phyloP scores from a whole-genome alignment of 2,329 filamentous ascomycete species.

The Colletotrichum simmondsii region DNA sequence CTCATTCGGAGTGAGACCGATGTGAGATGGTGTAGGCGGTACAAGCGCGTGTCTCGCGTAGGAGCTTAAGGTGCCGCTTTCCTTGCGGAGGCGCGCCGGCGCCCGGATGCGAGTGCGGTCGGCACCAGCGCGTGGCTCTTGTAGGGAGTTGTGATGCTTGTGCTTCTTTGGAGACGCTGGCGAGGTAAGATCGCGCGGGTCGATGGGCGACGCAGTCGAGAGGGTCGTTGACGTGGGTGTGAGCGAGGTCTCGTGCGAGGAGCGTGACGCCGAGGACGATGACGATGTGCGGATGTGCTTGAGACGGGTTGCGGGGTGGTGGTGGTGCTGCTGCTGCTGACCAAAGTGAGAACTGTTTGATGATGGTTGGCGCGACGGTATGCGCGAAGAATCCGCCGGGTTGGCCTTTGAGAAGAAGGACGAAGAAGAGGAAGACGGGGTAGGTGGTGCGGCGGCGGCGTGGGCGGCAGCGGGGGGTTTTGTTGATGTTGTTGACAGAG shows the following conservation, averaged over 20 bases:
- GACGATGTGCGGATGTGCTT: constrained; percentile 46
- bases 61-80: constrained; percentile 26
- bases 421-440: constrained; percentile 26
- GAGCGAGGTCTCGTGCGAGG: constrained; percentile 37
- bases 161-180: constrained; percentile 33
- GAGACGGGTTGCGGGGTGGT: constrained; percentile 22
- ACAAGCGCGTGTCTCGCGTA: constrained; percentile 22
- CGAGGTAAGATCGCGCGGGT: constrained; percentile 34
- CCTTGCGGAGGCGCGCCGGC: constrained; percentile 24
- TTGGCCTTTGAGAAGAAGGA: constrained; percentile 17
- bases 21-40: constrained; percentile 16
- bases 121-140: constrained; percentile 13
- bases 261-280: constrained; percentile 40
- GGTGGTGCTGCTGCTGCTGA: neutral
- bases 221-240: constrained; percentile 27
- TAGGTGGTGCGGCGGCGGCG: constrained; percentile 42
- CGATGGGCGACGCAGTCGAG: constrained; percentile 28
- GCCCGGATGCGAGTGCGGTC: constrained; percentile 18
- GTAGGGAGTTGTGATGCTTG: constrained; percentile 26
- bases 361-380: constrained; percentile 5
- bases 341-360: neutral
- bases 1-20: constrained; percentile 37
- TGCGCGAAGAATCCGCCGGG: constrained; percentile 13
- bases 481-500: neutral
- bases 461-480: constrained; percentile 37